Evolutionary conservation across 805 yeast species (phyloP), one percentile per base, ranked within the genome.

Genomic region (Saccharomycopsis javanensis): DNA sequence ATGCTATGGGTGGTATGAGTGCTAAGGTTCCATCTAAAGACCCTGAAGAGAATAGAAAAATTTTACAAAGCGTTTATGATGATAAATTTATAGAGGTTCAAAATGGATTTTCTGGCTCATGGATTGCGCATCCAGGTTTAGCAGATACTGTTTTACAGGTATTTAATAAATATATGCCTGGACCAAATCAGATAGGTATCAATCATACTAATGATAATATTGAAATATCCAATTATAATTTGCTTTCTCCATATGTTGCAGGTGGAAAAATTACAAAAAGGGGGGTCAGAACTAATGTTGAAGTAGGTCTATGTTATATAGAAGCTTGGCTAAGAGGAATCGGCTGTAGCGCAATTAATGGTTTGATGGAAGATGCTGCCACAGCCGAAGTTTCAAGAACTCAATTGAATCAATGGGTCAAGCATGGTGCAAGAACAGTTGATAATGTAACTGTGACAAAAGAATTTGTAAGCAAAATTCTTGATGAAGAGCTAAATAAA

Each of bases 1-100:
- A 83, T 66, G 88, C 88, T 51, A 80, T 83, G 79, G 88, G 88
- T 55, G 88, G 88, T 58, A 83, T 83, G 88, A 88, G 88, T 59
- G 88, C 88, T 15, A 86, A 82, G 71, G 83, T 83, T 65, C 88
- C 88, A 50, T 82, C 83, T 74, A 83, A 83, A 75, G 87, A 83
- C 64, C 75, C 75, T 50, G 78, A 68, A 56, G 82, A 85, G 64
- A 83, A 83, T 74, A 74, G 72, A 68, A 72, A 72, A 54, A 87
- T 87, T 55, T 78, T 83, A 82, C 83, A 79, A 64, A 82, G 82
- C 61, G 88, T 83, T 57, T 78, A 80, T 64, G 78, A 75, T 66
- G 88, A 83, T 72, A 83, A 83, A 75, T 75, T 80, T 65, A 75
- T 88, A 58, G 88, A 83, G 71, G 88, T 76, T 50, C 65, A 71